Conservation (phyloP, 1,139 yeast species). For the Magnusiomyces sp. region DNA sequence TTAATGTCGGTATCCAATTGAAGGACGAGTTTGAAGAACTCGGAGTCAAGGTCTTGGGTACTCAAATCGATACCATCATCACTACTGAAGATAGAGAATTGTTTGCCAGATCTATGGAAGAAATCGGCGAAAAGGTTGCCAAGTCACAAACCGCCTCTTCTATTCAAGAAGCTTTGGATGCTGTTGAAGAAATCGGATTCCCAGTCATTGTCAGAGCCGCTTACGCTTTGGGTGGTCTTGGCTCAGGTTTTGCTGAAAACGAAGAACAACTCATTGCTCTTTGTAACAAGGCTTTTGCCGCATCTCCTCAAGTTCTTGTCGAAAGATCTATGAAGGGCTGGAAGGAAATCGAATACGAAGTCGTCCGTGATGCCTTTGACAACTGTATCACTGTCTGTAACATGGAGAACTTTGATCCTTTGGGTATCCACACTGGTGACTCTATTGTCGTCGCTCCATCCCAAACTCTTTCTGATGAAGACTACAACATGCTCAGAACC, state of each 20-base stretch:
- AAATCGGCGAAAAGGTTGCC: constrained; percentile 92
- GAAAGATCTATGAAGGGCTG: constrained; percentile 97
- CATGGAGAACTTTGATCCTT: constrained; percentile 98
- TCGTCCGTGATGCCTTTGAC: constrained; percentile 91
- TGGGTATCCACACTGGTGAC: constrained; percentile 98
- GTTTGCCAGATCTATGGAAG: constrained; percentile 90
- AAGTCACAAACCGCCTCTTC: constrained; percentile 77
- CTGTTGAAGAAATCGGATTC: constrained; percentile 81
- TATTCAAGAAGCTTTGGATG: constrained; percentile 72
- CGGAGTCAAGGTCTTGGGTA: constrained; percentile 94
- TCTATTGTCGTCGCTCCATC: constrained; percentile 98
- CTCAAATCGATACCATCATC: constrained; percentile 89
- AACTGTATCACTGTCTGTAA: constrained; percentile 98
- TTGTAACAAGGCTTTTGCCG: constrained; percentile 88
- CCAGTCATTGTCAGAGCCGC: constrained; percentile 98
- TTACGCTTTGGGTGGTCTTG: constrained; percentile 93
- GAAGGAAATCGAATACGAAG: constrained; percentile 99
- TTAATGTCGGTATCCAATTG: constrained; percentile 88
- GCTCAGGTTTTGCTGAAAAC: constrained; percentile 96
- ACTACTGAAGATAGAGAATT: constrained; percentile 97
- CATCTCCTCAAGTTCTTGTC: constrained; percentile 92
- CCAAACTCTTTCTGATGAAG: constrained; percentile 93
- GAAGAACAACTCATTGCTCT: constrained; percentile 73
- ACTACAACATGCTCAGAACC: constrained; percentile 93
- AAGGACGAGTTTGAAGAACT: constrained; percentile 89